Base-by-base conservation (phyloP, 345 rosid species). In the Gossypium anomalum region DNA sequence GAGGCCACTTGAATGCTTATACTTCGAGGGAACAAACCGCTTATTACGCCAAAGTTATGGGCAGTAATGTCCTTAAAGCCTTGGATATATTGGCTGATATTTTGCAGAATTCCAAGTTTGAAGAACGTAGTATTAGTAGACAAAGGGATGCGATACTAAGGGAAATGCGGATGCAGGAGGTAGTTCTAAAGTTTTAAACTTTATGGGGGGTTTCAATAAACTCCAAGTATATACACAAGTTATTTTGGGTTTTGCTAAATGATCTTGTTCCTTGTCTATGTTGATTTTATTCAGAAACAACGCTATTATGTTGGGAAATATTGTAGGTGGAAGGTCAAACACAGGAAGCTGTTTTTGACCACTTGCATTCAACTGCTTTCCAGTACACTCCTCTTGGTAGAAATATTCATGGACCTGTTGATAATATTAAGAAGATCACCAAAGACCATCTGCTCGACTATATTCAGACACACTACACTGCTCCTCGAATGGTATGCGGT, bases 21-120 rank as follows among this genome's bases (percentile, higher is more conserved):
- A 96, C 98, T 0, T 90, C 92, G 9, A 90, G 99, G 85, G 99
- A 93, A 75, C 97, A 93, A 85, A 93, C 99, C 8, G 90, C 97
- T 17, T 96, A 96, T 75, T 93, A 93, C 29, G 98, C 98, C 0
- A 93, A 93, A 70, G 97, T 96, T 17, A 9, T 93, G 95, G 95
- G 87, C 44, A 88, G 88, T 41, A 87, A 92, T 83, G 92, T 93
- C 2, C 80, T 80, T 45, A 80, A 86, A 68, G 97, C 93, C 2
- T 77, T 92, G 81, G 93, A 85, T 84, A 88, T 96, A 2, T 84
- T 95, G 80, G 88, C 97, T 16, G 99, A 95, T 82, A 93, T 91
- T 65, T 80, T 95, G 81, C 99, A 95, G 89, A 90, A 95, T 57
- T 93, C 99, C 0, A 84, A 72, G 52, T 87, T 86, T 15, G 99